A percentile compares a stretch with the other conserved stretches of the same genome.
Evolutionary conservation across 768 basidiomycete species (phyloP).

Genomic region (Xanthoconium purpureum): DNA sequence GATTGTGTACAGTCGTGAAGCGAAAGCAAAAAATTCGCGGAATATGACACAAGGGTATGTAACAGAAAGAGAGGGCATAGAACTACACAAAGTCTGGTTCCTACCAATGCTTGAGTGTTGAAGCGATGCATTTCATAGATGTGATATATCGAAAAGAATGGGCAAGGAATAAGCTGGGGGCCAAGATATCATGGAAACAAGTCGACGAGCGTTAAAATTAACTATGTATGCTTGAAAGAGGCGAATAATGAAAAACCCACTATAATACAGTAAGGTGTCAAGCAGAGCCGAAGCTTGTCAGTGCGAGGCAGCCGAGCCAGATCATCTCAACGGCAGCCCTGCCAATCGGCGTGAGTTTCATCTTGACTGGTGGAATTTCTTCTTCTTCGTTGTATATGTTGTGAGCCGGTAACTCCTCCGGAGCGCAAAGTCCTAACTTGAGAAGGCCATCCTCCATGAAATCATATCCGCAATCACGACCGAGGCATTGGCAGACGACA

Average conservation of each 20-base stretch:
- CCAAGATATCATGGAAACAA: background rate
- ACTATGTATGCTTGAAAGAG: background rate
- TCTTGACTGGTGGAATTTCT: slow-evolving; percentile 36
- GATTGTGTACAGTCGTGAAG: slow-evolving; percentile 22
- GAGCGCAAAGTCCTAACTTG: slow-evolving; percentile 63
- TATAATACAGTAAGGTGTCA: slow-evolving; percentile 17
- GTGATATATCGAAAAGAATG: background rate
- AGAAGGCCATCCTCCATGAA: slow-evolving; percentile 78
- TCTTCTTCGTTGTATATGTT: slow-evolving; percentile 22
- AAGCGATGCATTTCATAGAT: slow-evolving; percentile 9
- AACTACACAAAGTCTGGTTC: slow-evolving; percentile 21
- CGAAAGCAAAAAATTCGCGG: slow-evolving; percentile 6
- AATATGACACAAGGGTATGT: slow-evolving; percentile 16
- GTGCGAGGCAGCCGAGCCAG: slow-evolving; percentile 53
- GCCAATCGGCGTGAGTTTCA: slow-evolving; percentile 44
- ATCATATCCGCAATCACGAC: slow-evolving; percentile 66
- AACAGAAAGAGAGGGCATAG: slow-evolving; percentile 9
- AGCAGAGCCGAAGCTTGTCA: slow-evolving; percentile 39
- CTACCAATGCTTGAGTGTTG: slow-evolving; percentile 18
- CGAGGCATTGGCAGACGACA: slow-evolving; percentile 57
- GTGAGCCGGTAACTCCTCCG: slow-evolving; percentile 20
- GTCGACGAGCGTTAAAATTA: background rate
- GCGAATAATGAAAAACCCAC: slow-evolving; percentile 1
- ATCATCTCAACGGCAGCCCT: slow-evolving; percentile 51
- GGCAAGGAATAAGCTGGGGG: background rate